Percentiles rank a stretch among this genome's conserved stretches.
Evolutionary conservation across 768 basidiomycete species (phyloP).

Genomic region (Trametes cinnabarina): DNA sequence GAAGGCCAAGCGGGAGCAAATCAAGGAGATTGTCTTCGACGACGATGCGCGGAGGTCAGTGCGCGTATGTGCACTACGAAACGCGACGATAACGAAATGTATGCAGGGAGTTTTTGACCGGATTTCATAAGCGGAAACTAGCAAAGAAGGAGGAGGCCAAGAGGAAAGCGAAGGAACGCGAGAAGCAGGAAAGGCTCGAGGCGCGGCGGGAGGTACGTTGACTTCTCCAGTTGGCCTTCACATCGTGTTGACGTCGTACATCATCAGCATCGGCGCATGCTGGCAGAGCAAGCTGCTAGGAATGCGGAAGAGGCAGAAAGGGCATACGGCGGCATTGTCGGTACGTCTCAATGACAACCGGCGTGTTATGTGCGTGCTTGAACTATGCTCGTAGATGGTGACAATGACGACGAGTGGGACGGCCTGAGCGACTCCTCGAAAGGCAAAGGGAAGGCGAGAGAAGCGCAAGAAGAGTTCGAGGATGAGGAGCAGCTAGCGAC

Average conservation of each 20-base stretch:
- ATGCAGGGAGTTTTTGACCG: constrained; percentile 82
- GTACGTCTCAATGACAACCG: constrained; percentile 2
- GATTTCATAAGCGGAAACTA: constrained; percentile 90
- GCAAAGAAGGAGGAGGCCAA: constrained; percentile 76
- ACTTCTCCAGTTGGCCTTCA: neutral
- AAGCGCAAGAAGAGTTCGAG: constrained; percentile 70
- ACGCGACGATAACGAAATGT: neutral
- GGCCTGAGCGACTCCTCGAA: constrained; percentile 43
- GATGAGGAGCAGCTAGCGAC: constrained; percentile 84
- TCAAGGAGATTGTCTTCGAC: constrained; percentile 84
- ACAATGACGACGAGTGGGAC: constrained; percentile 41
- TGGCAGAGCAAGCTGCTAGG: constrained; percentile 72
- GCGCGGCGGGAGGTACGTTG: constrained; percentile 70
- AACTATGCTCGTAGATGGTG: neutral
- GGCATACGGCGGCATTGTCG: constrained; percentile 52
- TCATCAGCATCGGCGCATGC: constrained; percentile 81
- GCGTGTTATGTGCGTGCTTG: neutral
- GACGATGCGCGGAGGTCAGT: constrained; percentile 76
- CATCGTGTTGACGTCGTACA: constrained; percentile 32
- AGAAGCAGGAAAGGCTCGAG: constrained; percentile 73
- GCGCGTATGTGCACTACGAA: neutral
- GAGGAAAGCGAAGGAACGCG: constrained; percentile 69
- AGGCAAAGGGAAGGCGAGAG: constrained; percentile 25
- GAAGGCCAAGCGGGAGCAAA: constrained; percentile 59
- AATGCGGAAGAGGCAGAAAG: constrained; percentile 78